Conservation (phyloP, 163 green algal species). For the Coccomyxa subellipsoidea region DNA sequence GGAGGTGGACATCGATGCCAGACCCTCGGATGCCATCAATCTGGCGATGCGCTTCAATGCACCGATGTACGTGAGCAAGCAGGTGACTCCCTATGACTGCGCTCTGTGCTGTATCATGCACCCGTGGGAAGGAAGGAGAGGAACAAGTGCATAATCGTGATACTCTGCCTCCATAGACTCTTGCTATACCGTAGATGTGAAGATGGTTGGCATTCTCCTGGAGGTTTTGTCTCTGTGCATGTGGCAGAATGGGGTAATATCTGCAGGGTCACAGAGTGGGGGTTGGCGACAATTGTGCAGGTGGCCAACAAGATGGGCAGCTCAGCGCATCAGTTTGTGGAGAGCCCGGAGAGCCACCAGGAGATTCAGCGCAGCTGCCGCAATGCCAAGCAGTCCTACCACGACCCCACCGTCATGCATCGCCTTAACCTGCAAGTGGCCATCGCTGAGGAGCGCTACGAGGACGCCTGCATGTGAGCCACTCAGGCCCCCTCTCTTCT, state of each 20-base stretch:
- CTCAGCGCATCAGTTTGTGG: not conserved
- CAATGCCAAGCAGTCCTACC: conserved; percentile 45
- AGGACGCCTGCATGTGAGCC: conserved; percentile 42
- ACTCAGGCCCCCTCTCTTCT: not conserved
- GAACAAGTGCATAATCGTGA: too few relatives aligned
- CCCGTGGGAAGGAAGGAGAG: too few relatives aligned
- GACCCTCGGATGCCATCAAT: conserved; percentile 71
- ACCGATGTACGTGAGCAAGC: conserved; percentile 21
- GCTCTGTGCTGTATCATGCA: too few relatives aligned
- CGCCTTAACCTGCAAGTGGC: conserved; percentile 67
- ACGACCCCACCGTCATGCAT: conserved; percentile 64
- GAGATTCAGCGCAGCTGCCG: conserved; percentile 50
- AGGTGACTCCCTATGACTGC: too few relatives aligned
- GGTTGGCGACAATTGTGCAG: not conserved
- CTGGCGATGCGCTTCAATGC: conserved; percentile 58
- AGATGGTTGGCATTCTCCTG: too few relatives aligned
- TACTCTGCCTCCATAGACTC: too few relatives aligned
- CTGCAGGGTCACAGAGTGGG: too few relatives aligned
- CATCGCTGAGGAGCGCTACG: conserved; percentile 60
- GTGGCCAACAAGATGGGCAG: conserved; percentile 29
- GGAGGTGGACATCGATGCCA: conserved; percentile 58
- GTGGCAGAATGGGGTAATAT: too few relatives aligned
- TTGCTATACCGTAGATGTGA: too few relatives aligned
- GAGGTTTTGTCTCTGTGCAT: too few relatives aligned
- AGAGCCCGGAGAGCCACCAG: conserved; percentile 4